Evolutionary conservation across 2,329 filamentous ascomycete genomes (phyloP), one percentile per base, ranked within the genome.

Genomic region (Diaporthe australafricana): DNA sequence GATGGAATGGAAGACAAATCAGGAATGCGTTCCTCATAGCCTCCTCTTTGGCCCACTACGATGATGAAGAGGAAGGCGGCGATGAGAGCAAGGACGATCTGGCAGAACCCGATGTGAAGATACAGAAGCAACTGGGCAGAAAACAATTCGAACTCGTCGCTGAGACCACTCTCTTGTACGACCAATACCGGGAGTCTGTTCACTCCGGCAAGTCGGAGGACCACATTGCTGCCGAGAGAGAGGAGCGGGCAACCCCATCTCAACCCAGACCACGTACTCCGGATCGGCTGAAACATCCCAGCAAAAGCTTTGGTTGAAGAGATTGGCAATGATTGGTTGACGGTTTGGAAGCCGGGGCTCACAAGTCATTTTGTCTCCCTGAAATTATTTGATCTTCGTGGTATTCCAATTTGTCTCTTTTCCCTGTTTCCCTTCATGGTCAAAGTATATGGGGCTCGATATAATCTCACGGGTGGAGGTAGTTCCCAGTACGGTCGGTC

Each of bases 1-100:
- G n/a, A 20, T 82, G 79, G 78, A 79, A 80, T 67, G 76, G 79
- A 22, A 75, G 78, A 38, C 80, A 82, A 77, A 81, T 81, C 67
- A 76, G 79, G 16, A 81, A 80, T 48, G 79, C 78, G 1, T 81
- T 80, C 75, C 77, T 79, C 71, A 79, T 80, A 67, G 77, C 79
- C 22, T 45, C 68, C 3, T 63, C 71, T 1, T 47, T 73, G 6
- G 62, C 68, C 4, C 42, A 67, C 38, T 67, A 57, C 8, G 67
- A 70, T 8, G 35, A n/a, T 20, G 60, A 62, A 2, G 20, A 40
- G 5, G 35, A 53, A 1, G 55, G 20, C 0, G 11, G 16, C 0
- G n/a, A 42, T 5, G 56, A 20, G 1, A 35, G 40, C 7, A 12
- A 25, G 3, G 68, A 70, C 17, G 55, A 70, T 0, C 17, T 70